phyloP scores from a whole-genome alignment of 2,329 filamentous ascomycete genomes.

The Aspergillus cejpii region DNA sequence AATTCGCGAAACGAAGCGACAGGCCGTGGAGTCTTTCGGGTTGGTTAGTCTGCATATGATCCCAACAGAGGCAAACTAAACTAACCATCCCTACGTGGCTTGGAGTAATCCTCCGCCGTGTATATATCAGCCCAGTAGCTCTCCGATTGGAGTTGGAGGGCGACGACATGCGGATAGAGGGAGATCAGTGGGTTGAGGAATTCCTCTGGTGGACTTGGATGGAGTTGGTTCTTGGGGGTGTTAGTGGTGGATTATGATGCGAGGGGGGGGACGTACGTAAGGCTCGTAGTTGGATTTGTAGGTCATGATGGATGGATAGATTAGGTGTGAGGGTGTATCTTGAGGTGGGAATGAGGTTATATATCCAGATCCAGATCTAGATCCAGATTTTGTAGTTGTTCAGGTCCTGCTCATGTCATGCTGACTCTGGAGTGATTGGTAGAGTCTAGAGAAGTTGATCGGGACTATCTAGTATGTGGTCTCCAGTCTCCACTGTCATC shows the following conservation, averaged over 20 bases:
- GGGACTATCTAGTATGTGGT: background rate
- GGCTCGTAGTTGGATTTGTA: constrained; percentile 39
- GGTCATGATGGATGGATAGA: constrained; percentile 22
- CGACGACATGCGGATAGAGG: constrained; percentile 36
- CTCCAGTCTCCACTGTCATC: too few relatives aligned
- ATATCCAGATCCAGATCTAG: too few relatives aligned
- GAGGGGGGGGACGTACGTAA: constrained; percentile 26
- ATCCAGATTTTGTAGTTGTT: too few relatives aligned
- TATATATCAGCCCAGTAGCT: constrained; percentile 31
- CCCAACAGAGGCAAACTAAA: constrained; percentile 1
- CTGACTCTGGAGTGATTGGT: background rate
- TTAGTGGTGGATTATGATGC: background rate
- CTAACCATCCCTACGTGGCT: constrained; percentile 25
- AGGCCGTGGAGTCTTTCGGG: constrained; percentile 20
- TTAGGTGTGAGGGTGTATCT: background rate
- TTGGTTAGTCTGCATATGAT: constrained; percentile 8
- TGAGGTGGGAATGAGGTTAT: background rate
- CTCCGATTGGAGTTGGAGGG: constrained; percentile 31
- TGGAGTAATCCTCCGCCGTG: constrained; percentile 20
- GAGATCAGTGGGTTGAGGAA: constrained; percentile 28
- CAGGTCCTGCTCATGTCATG: background rate
- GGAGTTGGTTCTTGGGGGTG: constrained; percentile 21
- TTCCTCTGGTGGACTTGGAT: constrained; percentile 25
- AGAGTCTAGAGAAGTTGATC: background rate
- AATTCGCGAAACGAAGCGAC: constrained; percentile 29